Evolutionary conservation across 2,329 filamentous ascomycete species (phyloP), one percentile per base, ranked within the genome.

Genomic region (Ophiostoma ulmi): DNA sequence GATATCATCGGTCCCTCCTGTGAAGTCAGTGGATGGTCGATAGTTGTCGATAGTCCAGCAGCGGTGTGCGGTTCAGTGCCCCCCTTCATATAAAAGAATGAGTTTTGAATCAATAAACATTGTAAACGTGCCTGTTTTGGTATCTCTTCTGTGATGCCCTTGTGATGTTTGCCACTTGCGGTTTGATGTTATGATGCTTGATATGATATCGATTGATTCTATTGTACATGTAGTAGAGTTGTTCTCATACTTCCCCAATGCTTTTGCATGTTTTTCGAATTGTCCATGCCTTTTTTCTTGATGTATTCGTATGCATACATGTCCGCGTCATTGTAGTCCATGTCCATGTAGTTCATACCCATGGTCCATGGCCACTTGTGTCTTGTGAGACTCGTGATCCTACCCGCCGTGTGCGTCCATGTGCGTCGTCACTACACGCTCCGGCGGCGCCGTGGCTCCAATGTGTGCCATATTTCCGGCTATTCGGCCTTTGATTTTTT

Each of bases 301-400:
- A 48, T 63, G 58, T 26, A 13, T 63, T 7, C 58, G 20, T 63
- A 26, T 36, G n/a, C 14, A 11, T 63, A 17, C 52, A 22, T 26
- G n/a, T 36, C 13, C 58, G 35, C 22, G 8, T 22, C 8, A 26
- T 31, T 31, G 22, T 31, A 61, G 11, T 14, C 48, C 55, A 61
- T n/a, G 26, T 22, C 55, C 55, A 61, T 63, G 58, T 35, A 35
- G 58, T 63, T 63, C 26, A 63, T 63, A 63, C 58, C 52, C 58
- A 63, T 63, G 58, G 58, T 20, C 52, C 58, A 35, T 63, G 26
- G 26, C 58, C n/a, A 61, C 52, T 48, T n/a, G 44, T 48, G 14
- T 44, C 11, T 44, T 44, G 41, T 44, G 14, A 20, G 48, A 55
- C 13, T 44, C 6, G 22, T 31, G 7, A 61, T 26, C 26, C 52